Evolutionary conservation across 495 filamentous ascomycete genomes (phyloP).

Genomic region (Hyaloscypha finlandica): DNA sequence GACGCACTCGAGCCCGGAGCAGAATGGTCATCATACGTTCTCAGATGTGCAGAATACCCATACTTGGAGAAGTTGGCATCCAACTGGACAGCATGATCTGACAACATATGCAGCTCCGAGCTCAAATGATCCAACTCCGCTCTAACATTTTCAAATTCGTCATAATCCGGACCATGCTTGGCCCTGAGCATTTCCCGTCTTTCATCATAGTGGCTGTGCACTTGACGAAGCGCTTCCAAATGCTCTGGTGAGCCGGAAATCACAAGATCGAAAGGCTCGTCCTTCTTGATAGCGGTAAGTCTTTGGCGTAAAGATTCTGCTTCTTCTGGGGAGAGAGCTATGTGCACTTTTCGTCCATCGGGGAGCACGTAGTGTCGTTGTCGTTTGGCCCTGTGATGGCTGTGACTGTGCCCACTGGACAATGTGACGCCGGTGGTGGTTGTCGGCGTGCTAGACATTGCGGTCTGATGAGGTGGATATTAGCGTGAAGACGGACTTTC

Average conservation of each 20-base stretch:
- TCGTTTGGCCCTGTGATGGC: conserved; percentile 34
- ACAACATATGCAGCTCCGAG: conserved; percentile 52
- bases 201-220: conserved; percentile 50
- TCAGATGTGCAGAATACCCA: conserved; percentile 57
- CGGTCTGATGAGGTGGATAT: background rate
- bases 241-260: conserved; percentile 57
- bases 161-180: conserved; percentile 45
- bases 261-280: conserved; percentile 50
- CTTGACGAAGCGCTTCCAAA: conserved; percentile 48
- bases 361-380: conserved; percentile 53
- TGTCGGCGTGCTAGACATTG: conserved; percentile 15
- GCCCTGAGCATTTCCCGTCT: conserved; percentile 43
- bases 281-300: conserved; percentile 40
- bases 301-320: conserved; percentile 42
- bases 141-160: conserved; percentile 54
- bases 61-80: conserved; percentile 60
- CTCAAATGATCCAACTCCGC: conserved; percentile 49
- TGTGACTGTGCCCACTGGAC: background rate
- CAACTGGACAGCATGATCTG: conserved; percentile 50
- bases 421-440: conserved; percentile 9
- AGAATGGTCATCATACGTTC: conserved; percentile 38
- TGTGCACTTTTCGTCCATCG: conserved; percentile 54
- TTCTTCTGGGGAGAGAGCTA: conserved; percentile 55
- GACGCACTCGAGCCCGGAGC: conserved; percentile 24
- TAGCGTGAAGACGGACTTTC: background rate